Evolutionary conservation across 1,139 yeast genomes (phyloP).

Genomic region (Arxiozyma telluris): DNA sequence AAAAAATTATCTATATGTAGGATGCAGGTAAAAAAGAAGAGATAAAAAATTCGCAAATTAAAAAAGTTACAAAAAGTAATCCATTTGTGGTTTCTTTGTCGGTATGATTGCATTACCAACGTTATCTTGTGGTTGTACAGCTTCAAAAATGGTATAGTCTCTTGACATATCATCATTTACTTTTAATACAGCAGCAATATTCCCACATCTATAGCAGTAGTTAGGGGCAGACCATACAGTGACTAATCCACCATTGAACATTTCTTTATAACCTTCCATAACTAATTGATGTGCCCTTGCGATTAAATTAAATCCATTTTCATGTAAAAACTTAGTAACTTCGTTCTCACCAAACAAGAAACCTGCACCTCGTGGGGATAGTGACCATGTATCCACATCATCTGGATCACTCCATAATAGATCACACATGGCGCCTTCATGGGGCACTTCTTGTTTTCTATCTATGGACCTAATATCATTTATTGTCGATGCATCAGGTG

Average conservation of each 20-base stretch:
- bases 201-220: constrained; percentile 91
- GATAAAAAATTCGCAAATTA: not conserved
- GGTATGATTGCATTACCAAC: constrained; percentile 31
- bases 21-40: not conserved
- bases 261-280: constrained; percentile 92
- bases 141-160: constrained; percentile 78
- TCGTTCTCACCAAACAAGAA: constrained; percentile 87
- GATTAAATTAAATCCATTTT: constrained; percentile 72
- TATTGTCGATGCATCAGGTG: constrained; percentile 84
- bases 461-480: constrained; percentile 84
- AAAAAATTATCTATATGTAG: not conserved
- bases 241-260: constrained; percentile 77
- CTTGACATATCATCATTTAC: constrained; percentile 65
- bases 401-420: constrained; percentile 97
- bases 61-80: constrained; percentile 21
- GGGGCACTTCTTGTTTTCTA: constrained; percentile 94
- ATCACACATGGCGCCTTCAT: constrained; percentile 99
- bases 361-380: constrained; percentile 98
- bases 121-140: constrained; percentile 41
- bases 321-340: constrained; percentile 71
- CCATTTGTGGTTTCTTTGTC: constrained; percentile 31
- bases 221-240: constrained; percentile 95
- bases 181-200: constrained; percentile 81
- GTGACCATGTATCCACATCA: constrained; percentile 93
- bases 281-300: constrained; percentile 98